phyloP scores from a whole-genome alignment of 768 basidiomycete species.

The Hypholoma sublateritium region DNA sequence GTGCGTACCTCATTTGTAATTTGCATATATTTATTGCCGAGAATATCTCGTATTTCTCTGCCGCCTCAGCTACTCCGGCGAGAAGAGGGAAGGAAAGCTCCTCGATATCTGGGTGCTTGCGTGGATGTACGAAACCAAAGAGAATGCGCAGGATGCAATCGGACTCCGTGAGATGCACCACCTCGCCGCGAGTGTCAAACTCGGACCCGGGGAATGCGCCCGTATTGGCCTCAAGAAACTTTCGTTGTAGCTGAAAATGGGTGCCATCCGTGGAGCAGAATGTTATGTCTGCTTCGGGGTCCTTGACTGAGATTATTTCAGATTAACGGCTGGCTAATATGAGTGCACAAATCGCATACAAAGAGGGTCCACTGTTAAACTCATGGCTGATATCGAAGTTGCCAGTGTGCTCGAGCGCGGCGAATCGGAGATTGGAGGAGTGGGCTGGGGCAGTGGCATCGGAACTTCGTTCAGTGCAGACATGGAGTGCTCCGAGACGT shows the following conservation, averaged over 20 bases:
- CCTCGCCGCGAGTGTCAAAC: constrained; percentile 22
- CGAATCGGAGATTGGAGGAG: no score
- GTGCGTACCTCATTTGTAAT: constrained; percentile 21
- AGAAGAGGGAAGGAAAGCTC: constrained; percentile 17
- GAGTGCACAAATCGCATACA: not conserved
- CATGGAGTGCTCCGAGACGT: no score
- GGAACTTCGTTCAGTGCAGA: no score
- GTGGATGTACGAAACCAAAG: constrained; percentile 28
- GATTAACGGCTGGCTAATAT: no score
- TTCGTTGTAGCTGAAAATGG: constrained; percentile 25
- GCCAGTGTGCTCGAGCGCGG: no score
- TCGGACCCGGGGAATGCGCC: constrained; percentile 28
- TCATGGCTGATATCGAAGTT: not conserved
- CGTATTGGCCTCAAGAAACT: constrained; percentile 25
- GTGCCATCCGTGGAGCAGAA: constrained; percentile 27
- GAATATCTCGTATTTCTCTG: constrained; percentile 28
- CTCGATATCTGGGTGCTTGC: constrained; percentile 20
- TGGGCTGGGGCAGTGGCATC: no score
- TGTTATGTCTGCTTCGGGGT: constrained; percentile 27
- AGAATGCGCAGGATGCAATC: constrained; percentile 22
- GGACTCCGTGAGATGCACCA: constrained; percentile 23
- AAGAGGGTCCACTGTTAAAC: not conserved
- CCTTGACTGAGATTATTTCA: constrained; percentile 19
- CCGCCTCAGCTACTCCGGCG: constrained; percentile 23
- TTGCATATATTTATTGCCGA: constrained; percentile 24